phyloP scores from a whole-genome alignment of 768 basidiomycete species.

The Royoungia palumana region DNA sequence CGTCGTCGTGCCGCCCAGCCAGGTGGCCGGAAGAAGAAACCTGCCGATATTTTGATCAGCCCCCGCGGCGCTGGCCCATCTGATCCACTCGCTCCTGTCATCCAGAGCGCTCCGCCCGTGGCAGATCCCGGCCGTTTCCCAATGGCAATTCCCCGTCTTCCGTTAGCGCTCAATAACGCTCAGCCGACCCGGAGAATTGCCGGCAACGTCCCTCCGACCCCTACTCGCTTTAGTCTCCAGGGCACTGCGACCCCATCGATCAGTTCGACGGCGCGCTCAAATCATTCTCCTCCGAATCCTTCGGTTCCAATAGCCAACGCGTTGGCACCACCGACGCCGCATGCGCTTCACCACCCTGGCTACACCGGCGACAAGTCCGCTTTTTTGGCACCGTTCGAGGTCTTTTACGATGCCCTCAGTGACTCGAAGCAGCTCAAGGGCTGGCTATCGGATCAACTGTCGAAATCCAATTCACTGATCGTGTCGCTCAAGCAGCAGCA shows the following conservation, averaged over 20 bases:
- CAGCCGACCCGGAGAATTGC: slow-evolving; percentile 50
- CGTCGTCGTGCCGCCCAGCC: slow-evolving; percentile 66
- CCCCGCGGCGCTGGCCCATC: slow-evolving; percentile 53
- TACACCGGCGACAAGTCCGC: slow-evolving; percentile 66
- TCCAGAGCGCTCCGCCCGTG: slow-evolving; percentile 75
- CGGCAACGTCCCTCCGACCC: slow-evolving; percentile 69
- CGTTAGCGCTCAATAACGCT: slow-evolving; percentile 42
- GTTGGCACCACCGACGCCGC: slow-evolving; percentile 67
- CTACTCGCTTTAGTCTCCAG: slow-evolving; percentile 57
- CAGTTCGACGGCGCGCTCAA: slow-evolving; percentile 29
- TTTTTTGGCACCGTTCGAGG: slow-evolving; percentile 79
- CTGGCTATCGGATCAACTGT: slow-evolving; percentile 73
- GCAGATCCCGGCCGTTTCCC: slow-evolving; percentile 44
- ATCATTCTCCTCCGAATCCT: slow-evolving; percentile 51
- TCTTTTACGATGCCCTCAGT: slow-evolving; percentile 80
- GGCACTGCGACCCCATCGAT: slow-evolving; percentile 18
- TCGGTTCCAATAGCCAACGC: slow-evolving; percentile 67
- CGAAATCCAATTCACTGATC: slow-evolving; percentile 56
- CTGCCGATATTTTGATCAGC: slow-evolving; percentile 76
- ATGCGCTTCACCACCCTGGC: slow-evolving; percentile 57
- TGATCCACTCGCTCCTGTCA: slow-evolving; percentile 59
- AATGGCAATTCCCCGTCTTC: slow-evolving; percentile 68
- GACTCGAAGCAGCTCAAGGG: slow-evolving; percentile 76
- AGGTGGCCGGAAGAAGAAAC: slow-evolving; percentile 63
- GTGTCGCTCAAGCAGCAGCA: slow-evolving; percentile 55